These are phyloP conservation scores for Symbiotaphrina buchneri DNA, from an alignment of 495 filamentous ascomycete species.

Conservation along the genomic window DNA sequence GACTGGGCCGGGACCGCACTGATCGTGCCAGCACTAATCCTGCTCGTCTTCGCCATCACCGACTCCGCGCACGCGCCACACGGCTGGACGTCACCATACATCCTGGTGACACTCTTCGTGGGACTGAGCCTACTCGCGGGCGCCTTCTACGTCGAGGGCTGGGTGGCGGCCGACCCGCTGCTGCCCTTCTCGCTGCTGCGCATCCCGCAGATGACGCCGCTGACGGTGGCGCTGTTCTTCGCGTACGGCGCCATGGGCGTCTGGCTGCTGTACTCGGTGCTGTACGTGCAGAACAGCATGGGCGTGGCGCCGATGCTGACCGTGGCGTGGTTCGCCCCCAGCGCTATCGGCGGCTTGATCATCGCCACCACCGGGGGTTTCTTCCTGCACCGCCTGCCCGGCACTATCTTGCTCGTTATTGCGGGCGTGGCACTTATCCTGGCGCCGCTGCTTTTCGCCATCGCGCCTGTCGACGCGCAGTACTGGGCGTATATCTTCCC, in stretches of 20 bases:
- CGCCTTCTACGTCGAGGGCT: slow-evolving; percentile 54
- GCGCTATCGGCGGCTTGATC: slow-evolving; percentile 52
- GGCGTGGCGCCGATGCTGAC: slow-evolving; percentile 40
- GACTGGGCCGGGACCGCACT: slow-evolving; percentile 46
- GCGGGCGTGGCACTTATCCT: slow-evolving; percentile 41
- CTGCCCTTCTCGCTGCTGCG: slow-evolving; percentile 54
- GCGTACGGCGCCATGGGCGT: slow-evolving; percentile 58
- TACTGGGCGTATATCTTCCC: slow-evolving; percentile 64
- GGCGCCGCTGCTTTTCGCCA: slow-evolving; percentile 45
- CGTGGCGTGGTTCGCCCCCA: slow-evolving; percentile 59
- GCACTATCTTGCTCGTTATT: slow-evolving; percentile 44
- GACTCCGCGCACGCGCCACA: slow-evolving; percentile 45
- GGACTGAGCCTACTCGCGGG: slow-evolving; percentile 30
- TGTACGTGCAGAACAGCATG: slow-evolving; percentile 54
- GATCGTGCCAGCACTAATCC: slow-evolving; percentile 40
- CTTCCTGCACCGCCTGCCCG: slow-evolving; percentile 52
- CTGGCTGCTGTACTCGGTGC: slow-evolving; percentile 54
- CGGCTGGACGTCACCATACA: slow-evolving; percentile 55
- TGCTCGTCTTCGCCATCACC: slow-evolving; percentile 62
- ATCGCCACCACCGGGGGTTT: slow-evolving; percentile 51
- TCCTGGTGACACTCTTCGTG: slow-evolving; percentile 33
- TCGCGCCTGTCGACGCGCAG: slow-evolving; percentile 35
- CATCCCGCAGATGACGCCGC: slow-evolving; percentile 46
- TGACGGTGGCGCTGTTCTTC: slow-evolving; percentile 46
- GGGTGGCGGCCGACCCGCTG: slow-evolving; percentile 48